Conservation (phyloP, 208 protist genomes). For the Strigomonas galati region DNA sequence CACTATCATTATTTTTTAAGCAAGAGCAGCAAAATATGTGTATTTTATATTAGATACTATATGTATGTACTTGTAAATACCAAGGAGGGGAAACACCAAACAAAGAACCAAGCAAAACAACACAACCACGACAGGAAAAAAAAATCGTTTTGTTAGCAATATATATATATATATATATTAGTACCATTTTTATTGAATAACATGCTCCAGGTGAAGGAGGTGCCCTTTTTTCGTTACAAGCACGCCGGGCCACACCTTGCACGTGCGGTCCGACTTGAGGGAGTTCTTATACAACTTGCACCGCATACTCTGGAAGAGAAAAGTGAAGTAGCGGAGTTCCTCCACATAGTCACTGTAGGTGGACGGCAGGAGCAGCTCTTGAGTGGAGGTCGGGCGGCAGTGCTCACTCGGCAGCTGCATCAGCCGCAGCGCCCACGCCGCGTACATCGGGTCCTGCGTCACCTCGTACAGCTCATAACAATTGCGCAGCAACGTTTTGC, state of each 20-base stretch:
- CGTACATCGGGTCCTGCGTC: slow-evolving; percentile 45
- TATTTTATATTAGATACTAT: no score
- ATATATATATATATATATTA: background rate
- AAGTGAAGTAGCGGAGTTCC: slow-evolving; percentile 11
- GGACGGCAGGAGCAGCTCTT: background rate
- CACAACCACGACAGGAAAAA: no score
- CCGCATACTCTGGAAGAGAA: slow-evolving; percentile 12
- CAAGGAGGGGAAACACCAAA: background rate
- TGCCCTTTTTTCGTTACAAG: background rate
- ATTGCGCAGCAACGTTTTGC: slow-evolving; percentile 20
- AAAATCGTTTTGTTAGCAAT: background rate
- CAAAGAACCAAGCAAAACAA: slow-evolving; percentile 9
- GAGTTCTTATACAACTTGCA: slow-evolving; percentile 12
- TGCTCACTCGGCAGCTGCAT: background rate
- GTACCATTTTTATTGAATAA: slow-evolving; percentile 2
- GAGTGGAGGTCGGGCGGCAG: background rate
- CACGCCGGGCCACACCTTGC: background rate
- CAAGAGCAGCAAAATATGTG: no score
- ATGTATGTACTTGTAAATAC: no score
- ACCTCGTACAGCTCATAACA: slow-evolving; percentile 38
- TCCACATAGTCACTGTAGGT: background rate
- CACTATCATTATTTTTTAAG: no score
- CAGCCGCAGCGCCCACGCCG: slow-evolving; percentile 27
- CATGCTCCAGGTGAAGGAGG: background rate
- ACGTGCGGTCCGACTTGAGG: slow-evolving; percentile 2